These are phyloP conservation scores for Dactylorhiza incarnata DNA, from an alignment of 106 monocot genomes.

Conservation along the genomic window DNA sequence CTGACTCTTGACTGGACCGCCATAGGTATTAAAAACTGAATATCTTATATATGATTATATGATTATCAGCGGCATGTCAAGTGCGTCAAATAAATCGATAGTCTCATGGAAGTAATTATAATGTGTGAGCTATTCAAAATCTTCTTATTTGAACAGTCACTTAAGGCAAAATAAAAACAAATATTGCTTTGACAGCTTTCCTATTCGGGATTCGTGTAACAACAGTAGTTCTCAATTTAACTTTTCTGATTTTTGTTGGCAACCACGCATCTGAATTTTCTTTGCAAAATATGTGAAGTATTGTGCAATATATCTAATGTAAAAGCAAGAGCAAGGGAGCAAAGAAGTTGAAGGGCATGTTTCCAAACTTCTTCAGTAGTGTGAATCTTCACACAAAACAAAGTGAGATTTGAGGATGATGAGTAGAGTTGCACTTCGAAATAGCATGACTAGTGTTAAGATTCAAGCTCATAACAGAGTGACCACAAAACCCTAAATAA, in stretches of 20 bases:
- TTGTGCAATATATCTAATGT: neutral
- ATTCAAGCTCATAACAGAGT: neutral
- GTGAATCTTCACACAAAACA: neutral
- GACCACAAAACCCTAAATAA: too few species aligned
- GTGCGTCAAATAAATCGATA: neutral
- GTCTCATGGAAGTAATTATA: neutral
- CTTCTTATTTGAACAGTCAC: neutral
- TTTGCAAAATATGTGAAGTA: neutral
- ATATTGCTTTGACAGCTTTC: neutral
- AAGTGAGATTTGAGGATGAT: neutral
- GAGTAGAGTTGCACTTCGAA: neutral
- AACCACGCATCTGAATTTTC: neutral
- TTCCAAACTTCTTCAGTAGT: neutral
- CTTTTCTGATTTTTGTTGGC: neutral
- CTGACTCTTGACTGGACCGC: neutral
- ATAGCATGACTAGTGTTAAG: neutral
- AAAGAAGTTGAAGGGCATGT: neutral
- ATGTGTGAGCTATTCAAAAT: neutral
- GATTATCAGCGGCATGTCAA: neutral
- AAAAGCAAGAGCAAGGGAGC: neutral
- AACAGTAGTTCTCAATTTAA: neutral
- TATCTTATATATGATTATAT: neutral
- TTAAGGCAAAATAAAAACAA: neutral
- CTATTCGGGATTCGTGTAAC: neutral
- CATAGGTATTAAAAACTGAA: slow-evolving; percentile 1